Percentiles rank a stretch among this genome's conserved stretches.
These are phyloP conservation scores for Coemansia sp. DNA, from an alignment of 192 early-diverging fungal genomes.

Conservation along the genomic window DNA sequence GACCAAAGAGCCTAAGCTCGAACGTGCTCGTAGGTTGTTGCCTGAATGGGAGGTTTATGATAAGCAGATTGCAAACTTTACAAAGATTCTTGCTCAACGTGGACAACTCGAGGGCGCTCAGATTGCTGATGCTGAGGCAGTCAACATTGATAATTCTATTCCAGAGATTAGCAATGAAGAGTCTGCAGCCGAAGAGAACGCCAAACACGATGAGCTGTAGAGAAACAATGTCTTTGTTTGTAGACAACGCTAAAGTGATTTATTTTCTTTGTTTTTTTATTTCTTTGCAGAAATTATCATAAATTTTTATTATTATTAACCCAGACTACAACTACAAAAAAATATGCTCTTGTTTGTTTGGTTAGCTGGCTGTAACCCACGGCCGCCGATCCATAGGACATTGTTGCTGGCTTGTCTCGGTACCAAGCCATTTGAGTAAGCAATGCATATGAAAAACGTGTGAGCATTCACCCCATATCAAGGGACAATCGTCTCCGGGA, in stretches of 20 bases:
- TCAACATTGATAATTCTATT: constrained; percentile 39
- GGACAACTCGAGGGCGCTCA: constrained; percentile 35
- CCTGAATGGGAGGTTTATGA: constrained; percentile 95
- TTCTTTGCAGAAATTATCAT: too few species aligned
- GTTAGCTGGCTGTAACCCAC: constrained; percentile 58
- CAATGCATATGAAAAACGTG: constrained; percentile 97
- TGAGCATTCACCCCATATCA: constrained; percentile 86
- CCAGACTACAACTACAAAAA: too few species aligned
- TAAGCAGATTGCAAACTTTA: constrained; percentile 57
- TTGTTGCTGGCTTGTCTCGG: constrained; percentile 64
- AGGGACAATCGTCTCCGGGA: constrained; percentile 84
- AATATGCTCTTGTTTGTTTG: too few species aligned
- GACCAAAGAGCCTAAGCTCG: constrained; percentile 98
- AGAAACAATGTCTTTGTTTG: too few species aligned
- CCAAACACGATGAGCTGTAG: constrained; percentile 39
- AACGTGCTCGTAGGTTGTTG: constrained; percentile 84
- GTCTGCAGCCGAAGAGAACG: too few species aligned
- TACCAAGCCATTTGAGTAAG: constrained; percentile 73
- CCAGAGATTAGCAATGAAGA: too few species aligned
- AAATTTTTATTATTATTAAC: too few species aligned
- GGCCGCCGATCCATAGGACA: constrained; percentile 89
- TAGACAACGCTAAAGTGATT: too few species aligned
- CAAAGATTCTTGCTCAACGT: constrained; percentile 23
- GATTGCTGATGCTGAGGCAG: constrained; percentile 41
- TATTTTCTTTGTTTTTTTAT: neutral